Evolutionary conservation across 2,329 filamentous ascomycete genomes (phyloP).

Genomic region (Cladophialophora yegresii): DNA sequence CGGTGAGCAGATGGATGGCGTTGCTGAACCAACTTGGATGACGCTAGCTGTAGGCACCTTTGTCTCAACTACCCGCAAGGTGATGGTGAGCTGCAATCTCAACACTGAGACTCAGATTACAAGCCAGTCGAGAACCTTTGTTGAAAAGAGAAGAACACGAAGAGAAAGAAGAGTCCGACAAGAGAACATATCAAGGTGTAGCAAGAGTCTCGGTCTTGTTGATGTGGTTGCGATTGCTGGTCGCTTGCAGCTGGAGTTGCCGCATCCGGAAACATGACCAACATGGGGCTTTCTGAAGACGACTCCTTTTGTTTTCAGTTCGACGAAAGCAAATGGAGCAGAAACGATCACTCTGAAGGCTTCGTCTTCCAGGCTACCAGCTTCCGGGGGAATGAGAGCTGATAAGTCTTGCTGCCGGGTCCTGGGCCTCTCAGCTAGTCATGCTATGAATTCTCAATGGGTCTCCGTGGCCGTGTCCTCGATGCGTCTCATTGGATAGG

Average conservation of each 20-base stretch:
- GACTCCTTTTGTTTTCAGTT: constrained; percentile 27
- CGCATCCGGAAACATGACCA: constrained; percentile 28
- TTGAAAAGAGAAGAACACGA: constrained; percentile 29
- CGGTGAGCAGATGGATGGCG: constrained; percentile 23
- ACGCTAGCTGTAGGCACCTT: constrained; percentile 26
- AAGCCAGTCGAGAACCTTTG: constrained; percentile 29
- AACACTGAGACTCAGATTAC: constrained; percentile 20
- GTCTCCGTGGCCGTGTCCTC: constrained; percentile 1
- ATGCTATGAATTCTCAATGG: constrained; percentile 1
- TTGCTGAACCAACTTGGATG: constrained; percentile 20
- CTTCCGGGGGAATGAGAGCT: constrained; percentile 1
- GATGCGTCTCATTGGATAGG: constrained; percentile 1
- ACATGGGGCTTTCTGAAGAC: constrained; percentile 19
- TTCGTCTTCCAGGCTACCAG: constrained; percentile 12
- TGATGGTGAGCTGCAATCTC: constrained; percentile 24
- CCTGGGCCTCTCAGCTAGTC: constrained; percentile 4
- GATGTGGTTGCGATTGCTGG: constrained; percentile 18
- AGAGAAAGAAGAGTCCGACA: constrained; percentile 26
- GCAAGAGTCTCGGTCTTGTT: constrained; percentile 22
- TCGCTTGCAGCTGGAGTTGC: constrained; percentile 22
- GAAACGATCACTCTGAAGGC: constrained; percentile 2
- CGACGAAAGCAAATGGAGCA: constrained; percentile 24
- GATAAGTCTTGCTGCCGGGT: constrained; percentile 1
- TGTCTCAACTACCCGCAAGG: constrained; percentile 32
- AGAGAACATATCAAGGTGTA: constrained; percentile 29